Conservation (phyloP, 208 protist species). For the Strigomonas galati region DNA sequence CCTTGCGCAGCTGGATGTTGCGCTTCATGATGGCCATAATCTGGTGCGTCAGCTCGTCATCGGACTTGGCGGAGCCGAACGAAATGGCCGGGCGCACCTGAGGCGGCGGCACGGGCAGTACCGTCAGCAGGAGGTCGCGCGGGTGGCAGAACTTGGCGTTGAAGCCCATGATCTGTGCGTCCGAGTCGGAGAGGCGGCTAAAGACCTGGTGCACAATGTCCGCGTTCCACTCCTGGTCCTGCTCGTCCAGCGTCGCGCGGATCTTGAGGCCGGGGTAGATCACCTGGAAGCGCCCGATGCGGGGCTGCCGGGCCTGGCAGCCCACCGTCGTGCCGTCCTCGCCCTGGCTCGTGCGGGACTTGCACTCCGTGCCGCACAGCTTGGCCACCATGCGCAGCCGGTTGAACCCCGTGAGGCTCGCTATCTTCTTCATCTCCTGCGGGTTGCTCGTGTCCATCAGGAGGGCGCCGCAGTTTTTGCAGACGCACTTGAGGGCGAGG, state of each 20-base stretch:
- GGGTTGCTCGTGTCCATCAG: conserved; percentile 65
- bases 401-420: conserved; percentile 51
- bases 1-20: conserved; percentile 90
- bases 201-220: conserved; percentile 75
- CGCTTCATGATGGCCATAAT: conserved; percentile 96
- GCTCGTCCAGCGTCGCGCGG: conserved; percentile 68
- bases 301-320: conserved; percentile 75
- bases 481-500: conserved; percentile 96
- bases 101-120: conserved; percentile 97
- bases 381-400: conserved; percentile 76
- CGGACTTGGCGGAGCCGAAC: conserved; percentile 77
- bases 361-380: conserved; percentile 64
- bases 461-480: conserved; percentile 95
- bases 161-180: conserved; percentile 72
- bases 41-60: conserved; percentile 99
- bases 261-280: conserved; percentile 78
- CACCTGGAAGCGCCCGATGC: conserved; percentile 61
- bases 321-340: conserved; percentile 25
- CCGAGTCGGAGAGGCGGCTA: conserved; percentile 64
- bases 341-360: conserved; percentile 17
- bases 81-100: conserved; percentile 97
- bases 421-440: conserved; percentile 46
- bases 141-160: conserved; percentile 74
- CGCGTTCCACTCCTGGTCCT: conserved; percentile 68
- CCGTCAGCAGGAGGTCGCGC: conserved; percentile 93